Evolutionary conservation across 2,329 filamentous ascomycete genomes (phyloP).

Genomic region (Fusarium sp.): DNA sequence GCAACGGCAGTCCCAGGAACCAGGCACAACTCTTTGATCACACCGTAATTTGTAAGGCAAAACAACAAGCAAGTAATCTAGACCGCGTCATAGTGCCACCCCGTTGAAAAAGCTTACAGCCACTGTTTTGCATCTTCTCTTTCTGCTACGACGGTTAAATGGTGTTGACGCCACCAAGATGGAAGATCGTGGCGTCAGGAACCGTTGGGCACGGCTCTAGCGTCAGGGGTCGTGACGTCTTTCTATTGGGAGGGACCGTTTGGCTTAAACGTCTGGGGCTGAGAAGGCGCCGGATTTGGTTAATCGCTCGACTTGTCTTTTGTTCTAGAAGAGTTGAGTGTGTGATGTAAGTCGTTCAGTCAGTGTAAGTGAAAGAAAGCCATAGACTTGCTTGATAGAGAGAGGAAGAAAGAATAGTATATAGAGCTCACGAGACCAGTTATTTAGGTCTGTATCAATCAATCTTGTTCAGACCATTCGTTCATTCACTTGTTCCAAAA

Average conservation of each 20-base stretch:
- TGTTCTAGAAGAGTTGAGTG: constrained; percentile 22
- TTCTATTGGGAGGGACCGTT: constrained; percentile 19
- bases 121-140: not conserved
- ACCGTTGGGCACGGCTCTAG: constrained; percentile 15
- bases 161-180: constrained; percentile 30
- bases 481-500: constrained; percentile 20
- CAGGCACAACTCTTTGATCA: constrained; percentile 11
- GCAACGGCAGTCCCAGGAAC: constrained; percentile 7
- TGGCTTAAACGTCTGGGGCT: constrained; percentile 17
- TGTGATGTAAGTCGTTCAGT: constrained; percentile 14
- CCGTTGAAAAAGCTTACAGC: constrained; percentile 15
- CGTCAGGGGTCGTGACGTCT: constrained; percentile 24
- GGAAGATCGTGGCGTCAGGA: constrained; percentile 32
- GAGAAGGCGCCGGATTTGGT: constrained; percentile 29
- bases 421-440: not conserved
- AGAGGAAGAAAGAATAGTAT: not conserved
- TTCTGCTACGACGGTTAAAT: constrained; percentile 15
- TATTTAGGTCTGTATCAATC: not conserved
- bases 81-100: constrained; percentile 1
- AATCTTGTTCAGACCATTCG: constrained; percentile 14
- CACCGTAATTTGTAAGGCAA: constrained; percentile 8
- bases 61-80: not conserved
- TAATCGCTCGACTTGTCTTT: constrained; percentile 3
- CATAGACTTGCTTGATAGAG: not conserved
- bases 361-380: not conserved